Base-by-base conservation (phyloP, 352 stramenopile genomes). In the Pythium oligandrum region DNA sequence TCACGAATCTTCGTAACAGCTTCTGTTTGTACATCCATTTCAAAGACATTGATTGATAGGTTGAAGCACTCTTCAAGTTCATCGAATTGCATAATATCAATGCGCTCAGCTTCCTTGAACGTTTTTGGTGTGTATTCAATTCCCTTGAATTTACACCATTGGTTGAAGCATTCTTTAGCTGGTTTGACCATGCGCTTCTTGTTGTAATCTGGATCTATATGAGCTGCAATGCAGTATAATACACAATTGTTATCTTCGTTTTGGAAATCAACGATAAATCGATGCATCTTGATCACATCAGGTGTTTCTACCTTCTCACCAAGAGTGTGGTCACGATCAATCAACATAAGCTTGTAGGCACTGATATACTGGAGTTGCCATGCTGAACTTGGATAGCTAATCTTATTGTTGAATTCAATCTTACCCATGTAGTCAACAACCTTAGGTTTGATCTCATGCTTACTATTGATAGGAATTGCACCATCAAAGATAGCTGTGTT, bases 211-310 rank as follows among this genome's bases (percentile, higher is more conserved):
- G 6, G 5, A 9, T 51, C 6, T 3, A 61, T 30, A 50, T 54
- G 46, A 45, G 54, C 54, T 1, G 46, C 54, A 31, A 61, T 51
- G 30, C 54, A 61, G 37, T 51, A 45, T 17, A 61, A 50, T 34
- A 61, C n/a, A 42, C 54, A 61, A 26, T 61, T 61, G 8, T 52
- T 61, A 8, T 45, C 38, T 46, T 32, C 37, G n/a, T 59, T n/a
- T 1, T 54, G 56, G 44, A 68, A 68, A 48, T 68, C 58, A 48
- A 68, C 61, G 26, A 68, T 49, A 48, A 57, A 46, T 36, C 53
- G 48, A 39, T 68, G 61, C 4, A 46, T 45, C 30, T 43, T 39
- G 35, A 64, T 68, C 12, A 55, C 53, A 39, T 48, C 37, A 31
- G 55, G 32, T 1, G 61, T 48, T 42, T 6, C 55, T 47, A 59